Conservation (phyloP, 345 rosid species). For the Laguncularia racemosa region DNA sequence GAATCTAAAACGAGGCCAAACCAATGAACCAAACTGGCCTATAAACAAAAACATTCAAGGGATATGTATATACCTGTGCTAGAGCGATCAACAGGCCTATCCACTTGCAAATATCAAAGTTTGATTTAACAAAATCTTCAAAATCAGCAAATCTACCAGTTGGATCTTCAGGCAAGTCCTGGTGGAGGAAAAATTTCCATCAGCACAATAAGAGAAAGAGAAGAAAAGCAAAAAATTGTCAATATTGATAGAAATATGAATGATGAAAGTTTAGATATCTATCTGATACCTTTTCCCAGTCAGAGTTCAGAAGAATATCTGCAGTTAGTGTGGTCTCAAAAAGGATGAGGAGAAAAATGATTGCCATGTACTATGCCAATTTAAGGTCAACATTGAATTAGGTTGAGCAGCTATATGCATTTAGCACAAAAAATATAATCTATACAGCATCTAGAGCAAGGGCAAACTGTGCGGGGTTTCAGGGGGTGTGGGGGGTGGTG, state of each 20-base stretch:
- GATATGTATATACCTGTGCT: slow-evolving; percentile 31
- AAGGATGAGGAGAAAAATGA: slow-evolving; percentile 31
- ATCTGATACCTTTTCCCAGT: slow-evolving; percentile 40
- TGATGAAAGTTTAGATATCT: not conserved
- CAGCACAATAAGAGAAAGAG: no score
- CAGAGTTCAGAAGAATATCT: slow-evolving; percentile 41
- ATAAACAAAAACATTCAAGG: not conserved
- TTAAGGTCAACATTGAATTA: slow-evolving; percentile 14
- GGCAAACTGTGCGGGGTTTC: no score
- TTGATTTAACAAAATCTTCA: slow-evolving; percentile 37
- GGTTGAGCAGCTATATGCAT: no score
- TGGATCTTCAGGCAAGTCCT: slow-evolving; percentile 62
- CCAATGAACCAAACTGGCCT: no score
- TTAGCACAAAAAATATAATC: no score
- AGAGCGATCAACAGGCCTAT: slow-evolving; percentile 25
- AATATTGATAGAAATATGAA: no score
- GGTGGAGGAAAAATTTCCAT: not conserved
- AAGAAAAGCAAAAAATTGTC: no score
- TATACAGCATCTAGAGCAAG: no score
- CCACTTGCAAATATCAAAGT: slow-evolving; percentile 35
- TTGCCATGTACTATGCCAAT: slow-evolving; percentile 21
- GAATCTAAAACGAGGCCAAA: no score
- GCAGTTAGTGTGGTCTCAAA: slow-evolving; percentile 30
- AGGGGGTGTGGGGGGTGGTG: no score
- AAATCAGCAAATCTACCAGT: slow-evolving; percentile 46